Evolutionary conservation across 106 monocot species (phyloP).

Genomic region (Iris macrosiphon): DNA sequence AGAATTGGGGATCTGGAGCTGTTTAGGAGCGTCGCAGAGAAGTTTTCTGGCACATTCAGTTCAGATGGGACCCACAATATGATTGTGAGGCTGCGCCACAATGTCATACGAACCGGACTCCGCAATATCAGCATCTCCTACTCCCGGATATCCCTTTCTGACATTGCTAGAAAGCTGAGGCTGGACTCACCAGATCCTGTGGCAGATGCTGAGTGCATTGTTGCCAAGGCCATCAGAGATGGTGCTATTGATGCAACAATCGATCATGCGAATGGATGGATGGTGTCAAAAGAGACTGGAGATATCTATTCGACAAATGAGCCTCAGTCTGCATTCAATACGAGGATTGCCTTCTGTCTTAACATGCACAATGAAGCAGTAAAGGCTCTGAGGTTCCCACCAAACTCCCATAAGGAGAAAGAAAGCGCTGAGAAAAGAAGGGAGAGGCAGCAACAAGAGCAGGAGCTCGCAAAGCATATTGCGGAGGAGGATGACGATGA

Average conservation of each 20-base stretch:
- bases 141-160: slow-evolving; percentile 78
- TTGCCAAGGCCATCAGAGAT: slow-evolving; percentile 89
- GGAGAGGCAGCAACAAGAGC: slow-evolving; percentile 92
- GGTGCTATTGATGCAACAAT: slow-evolving; percentile 91
- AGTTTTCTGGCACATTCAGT: slow-evolving; percentile 59
- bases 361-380: slow-evolving; percentile 99
- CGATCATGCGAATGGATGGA: slow-evolving; percentile 85
- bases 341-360: slow-evolving; percentile 89
- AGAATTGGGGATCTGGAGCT: slow-evolving; percentile 91
- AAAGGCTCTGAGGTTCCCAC: slow-evolving; percentile 81
- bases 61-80: slow-evolving; percentile 69
- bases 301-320: slow-evolving; percentile 97
- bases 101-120: slow-evolving; percentile 91
- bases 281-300: slow-evolving; percentile 95
- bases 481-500: slow-evolving; percentile 96
- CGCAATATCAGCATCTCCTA: slow-evolving; percentile 95
- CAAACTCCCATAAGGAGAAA: slow-evolving; percentile 94
- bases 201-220: slow-evolving; percentile 95
- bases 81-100: slow-evolving; percentile 94
- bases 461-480: slow-evolving; percentile 92
- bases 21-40: slow-evolving; percentile 73
- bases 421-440: slow-evolving; percentile 85
- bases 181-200: slow-evolving; percentile 70
- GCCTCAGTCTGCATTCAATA: slow-evolving; percentile 85
- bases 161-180: slow-evolving; percentile 69